These are phyloP conservation scores for Cystofilobasidium capitatum DNA, from an alignment of 768 basidiomycete genomes.

Conservation along the genomic window DNA sequence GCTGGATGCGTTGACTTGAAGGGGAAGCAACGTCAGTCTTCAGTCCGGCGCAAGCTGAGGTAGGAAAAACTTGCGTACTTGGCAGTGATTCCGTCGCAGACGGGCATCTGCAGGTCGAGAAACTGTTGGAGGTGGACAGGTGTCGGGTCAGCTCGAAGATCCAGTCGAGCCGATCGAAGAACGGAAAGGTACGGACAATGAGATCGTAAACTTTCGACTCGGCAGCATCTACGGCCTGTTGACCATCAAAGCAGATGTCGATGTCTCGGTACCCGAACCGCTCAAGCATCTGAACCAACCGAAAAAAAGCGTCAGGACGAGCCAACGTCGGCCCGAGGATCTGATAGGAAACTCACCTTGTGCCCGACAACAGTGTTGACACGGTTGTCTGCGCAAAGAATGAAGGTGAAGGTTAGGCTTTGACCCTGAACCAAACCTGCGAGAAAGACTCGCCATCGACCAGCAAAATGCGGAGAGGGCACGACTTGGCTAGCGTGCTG, in stretches of 20 bases:
- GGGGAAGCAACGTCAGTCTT: too few relatives aligned
- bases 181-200: too few relatives aligned
- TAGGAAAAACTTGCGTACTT: too few relatives aligned
- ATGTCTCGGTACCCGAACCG: constrained; percentile 14
- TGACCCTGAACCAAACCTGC: background rate
- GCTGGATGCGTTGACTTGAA: background rate
- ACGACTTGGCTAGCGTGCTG: background rate
- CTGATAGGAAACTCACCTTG: background rate
- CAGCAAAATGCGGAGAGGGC: constrained; percentile 10
- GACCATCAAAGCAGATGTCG: constrained; percentile 5
- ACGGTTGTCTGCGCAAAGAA: background rate
- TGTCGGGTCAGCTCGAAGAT: too few relatives aligned
- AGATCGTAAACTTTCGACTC: background rate
- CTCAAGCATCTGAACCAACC: constrained; percentile 2
- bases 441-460: constrained; percentile 13
- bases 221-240: constrained; percentile 7
- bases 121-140: too few relatives aligned
- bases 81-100: too few relatives aligned
- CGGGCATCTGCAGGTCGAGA: too few relatives aligned
- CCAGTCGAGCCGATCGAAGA: too few relatives aligned
- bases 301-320: too few relatives aligned
- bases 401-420: background rate
- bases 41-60: too few relatives aligned
- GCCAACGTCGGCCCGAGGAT: too few relatives aligned
- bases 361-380: constrained; percentile 23